Evolutionary conservation across 352 stramenopile genomes (phyloP).

Genomic region (Phytopythium mirpurense): DNA sequence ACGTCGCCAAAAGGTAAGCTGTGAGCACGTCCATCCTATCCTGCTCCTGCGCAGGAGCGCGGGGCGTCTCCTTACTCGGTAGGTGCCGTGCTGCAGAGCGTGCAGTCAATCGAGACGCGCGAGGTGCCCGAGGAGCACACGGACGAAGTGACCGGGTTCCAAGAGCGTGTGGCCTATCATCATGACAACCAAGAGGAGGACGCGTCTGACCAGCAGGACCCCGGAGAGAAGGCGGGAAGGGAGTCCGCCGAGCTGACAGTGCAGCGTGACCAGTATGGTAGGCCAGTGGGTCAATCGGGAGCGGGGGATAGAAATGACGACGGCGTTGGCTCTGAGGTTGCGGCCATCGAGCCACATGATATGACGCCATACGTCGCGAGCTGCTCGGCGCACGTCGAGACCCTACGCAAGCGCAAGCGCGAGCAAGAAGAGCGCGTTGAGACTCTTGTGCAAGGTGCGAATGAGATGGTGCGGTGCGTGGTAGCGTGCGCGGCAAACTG

Average conservation of each 20-base stretch:
- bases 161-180: background rate
- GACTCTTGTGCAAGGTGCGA: conserved; percentile 39
- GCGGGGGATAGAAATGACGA: background rate
- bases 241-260: background rate
- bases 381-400: conserved; percentile 31
- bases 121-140: background rate
- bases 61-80: no score
- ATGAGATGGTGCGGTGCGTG: no score
- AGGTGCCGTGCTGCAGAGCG: background rate
- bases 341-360: conserved; percentile 9
- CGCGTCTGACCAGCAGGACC: background rate
- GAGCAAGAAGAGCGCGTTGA: conserved; percentile 53
- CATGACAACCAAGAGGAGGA: background rate
- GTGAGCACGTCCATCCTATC: no score
- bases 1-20: conserved; percentile 4
- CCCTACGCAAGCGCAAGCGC: conserved; percentile 43
- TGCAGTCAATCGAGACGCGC: background rate
- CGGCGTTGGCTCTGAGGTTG: conserved; percentile 6
- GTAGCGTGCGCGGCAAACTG: no score
- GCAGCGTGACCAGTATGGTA: background rate
- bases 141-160: background rate
- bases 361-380: conserved; percentile 37
- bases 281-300: background rate
- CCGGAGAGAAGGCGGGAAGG: background rate
- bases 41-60: no score